Base-by-base conservation (phyloP, 306 rosid genomes). In the Casuarina equisetifolia region DNA sequence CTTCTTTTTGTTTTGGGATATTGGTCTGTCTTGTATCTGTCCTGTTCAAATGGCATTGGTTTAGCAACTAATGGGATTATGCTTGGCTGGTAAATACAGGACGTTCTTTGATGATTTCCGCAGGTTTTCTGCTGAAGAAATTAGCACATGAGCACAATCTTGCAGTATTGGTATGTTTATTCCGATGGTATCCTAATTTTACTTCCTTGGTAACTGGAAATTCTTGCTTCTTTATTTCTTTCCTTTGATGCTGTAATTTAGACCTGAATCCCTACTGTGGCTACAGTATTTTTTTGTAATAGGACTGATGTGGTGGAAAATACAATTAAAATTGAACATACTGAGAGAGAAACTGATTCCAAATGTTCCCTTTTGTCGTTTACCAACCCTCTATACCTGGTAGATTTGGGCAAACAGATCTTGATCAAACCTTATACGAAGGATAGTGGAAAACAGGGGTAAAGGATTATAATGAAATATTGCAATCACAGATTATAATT, bases 101-200 rank as follows among this genome's bases (percentile, higher is more conserved):
- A 53, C 92, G 90, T 36, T 91, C 93, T 74, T 85, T 92, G 76
- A 92, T 94, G 98, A 76, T 85, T 75, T 94, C 97, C 79, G 92
- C 91, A 79, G 97, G 98, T 63, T 85, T 77, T 74, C 85, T 92
- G 74, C 81, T 92, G 79, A 94, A 94, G 93, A 90, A 86, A 78
- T 67, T 94, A 77, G 98, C 97, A 75, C 86, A 90, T 78, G 92
- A 92, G 80, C 85, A 92, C 78, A 89, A 92, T 80, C 66, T 94
- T 78, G 96, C 90, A 4, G 92, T 90, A 45, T 80, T 94, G 84
- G 97, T 90, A 80, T 77, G 87, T 79, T 76, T 73, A 25, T 71
- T 20, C 48, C 76, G 76, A 67, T 80, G 39, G 25, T 74, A 51
- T 79, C 57, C 49, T 51, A 71, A 61, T 74, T 83, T 82, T 70